Evolutionary conservation across 2,329 filamentous ascomycete species (phyloP).

Genomic region (Penicillium sp.): DNA sequence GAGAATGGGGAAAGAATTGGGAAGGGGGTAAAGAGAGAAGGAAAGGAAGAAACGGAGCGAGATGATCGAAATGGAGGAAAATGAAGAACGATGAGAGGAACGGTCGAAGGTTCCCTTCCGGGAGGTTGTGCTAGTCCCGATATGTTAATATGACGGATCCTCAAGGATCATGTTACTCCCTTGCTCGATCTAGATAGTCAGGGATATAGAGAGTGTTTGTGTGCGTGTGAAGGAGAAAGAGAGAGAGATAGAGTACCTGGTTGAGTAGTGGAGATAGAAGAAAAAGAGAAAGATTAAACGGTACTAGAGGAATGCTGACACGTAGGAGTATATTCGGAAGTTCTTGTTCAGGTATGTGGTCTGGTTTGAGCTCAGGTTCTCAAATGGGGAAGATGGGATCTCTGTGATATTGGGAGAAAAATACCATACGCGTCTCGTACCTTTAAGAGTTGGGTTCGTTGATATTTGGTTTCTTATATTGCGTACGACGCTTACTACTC

Average conservation of each 20-base stretch:
- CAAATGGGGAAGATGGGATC: background rate
- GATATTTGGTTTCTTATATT: no score
- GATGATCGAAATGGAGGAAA: slow-evolving; percentile 20
- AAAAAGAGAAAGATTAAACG: background rate
- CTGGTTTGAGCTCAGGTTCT: background rate
- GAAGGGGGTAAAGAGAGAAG: slow-evolving; percentile 9
- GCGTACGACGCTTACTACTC: no score
- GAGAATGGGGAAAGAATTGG: slow-evolving; percentile 7
- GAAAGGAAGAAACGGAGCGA: slow-evolving; percentile 12
- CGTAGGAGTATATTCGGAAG: slow-evolving; percentile 1
- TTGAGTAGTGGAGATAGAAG: no score
- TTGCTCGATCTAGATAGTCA: slow-evolving; percentile 12
- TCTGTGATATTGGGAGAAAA: background rate
- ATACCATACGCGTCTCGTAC: slow-evolving; percentile 1
- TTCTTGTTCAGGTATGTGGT: background rate
- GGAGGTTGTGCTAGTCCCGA: slow-evolving; percentile 33
- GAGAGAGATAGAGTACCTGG: no score
- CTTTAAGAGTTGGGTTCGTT: background rate
- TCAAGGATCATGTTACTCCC: slow-evolving; percentile 14
- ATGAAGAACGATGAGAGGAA: slow-evolving; percentile 21
- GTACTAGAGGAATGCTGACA: slow-evolving; percentile 4
- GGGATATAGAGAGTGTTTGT: no score
- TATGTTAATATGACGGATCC: slow-evolving; percentile 43
- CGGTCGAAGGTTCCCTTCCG: slow-evolving; percentile 37
- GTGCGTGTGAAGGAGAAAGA: background rate